Evolutionary conservation across 1,139 yeast genomes (phyloP), one percentile per base, ranked within the genome.

Genomic region (Protomyces macrosporus): DNA sequence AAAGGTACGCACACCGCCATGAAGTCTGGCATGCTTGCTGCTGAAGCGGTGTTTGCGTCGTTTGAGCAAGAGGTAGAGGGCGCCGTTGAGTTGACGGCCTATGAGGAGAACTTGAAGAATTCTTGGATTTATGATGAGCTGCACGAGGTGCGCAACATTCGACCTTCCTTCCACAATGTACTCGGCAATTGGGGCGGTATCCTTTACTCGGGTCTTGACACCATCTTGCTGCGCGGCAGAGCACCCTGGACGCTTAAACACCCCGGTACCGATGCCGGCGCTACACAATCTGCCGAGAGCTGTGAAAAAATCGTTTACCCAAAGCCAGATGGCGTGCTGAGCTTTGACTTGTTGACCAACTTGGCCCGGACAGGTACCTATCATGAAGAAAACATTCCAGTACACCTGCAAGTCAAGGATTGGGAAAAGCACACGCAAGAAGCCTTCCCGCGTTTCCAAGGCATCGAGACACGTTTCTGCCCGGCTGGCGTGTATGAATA

Each of bases 401-500:
- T 95, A 70, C 98, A 93, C 76, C 80, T 93, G 71, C 78, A 91
- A 68, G 84, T 93, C 33, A 74, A 95, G 1, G 78, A 83, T 34
- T 93, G 88, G 75, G 88, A 88, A 72, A 53, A 81, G 67, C 97
- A 91, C 74, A 84, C 95, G 0, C 80, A 81, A 53, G 77, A 75
- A 23, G 78, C 90, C 35, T 93, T 82, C 76, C 90, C 95, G 32
- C 83, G 81, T 69, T 93, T 77, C 76, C 79, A 88, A 75, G 98
- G 98, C 14, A 80, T 93, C 23, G 98, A 93, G 75, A 86, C 84
- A 72, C 80, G 95, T 67, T 93, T 93, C 78, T 93, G 98, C 73
- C 98, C 98, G 6, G 98, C 98, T 32, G 98, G 98, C 34, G 98
- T 93, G 10, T 93, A 93, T 74, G 98, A 93, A 75, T 93, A 90